Evolutionary conservation across 306 rosid genomes (phyloP).

Genomic region (Gleditsia sinensis): DNA sequence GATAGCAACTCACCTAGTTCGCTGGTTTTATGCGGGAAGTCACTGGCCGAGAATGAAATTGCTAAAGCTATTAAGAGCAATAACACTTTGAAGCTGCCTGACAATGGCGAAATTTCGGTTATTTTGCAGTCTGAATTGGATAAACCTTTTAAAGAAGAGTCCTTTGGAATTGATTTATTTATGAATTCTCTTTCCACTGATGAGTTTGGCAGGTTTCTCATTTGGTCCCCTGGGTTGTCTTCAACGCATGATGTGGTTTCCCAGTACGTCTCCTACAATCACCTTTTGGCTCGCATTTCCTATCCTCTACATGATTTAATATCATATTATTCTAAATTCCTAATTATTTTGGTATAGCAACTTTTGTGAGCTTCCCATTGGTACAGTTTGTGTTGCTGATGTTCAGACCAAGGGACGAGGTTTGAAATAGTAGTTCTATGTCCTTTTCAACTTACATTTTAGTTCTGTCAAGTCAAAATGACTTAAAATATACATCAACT

Average conservation of each 20-base stretch:
- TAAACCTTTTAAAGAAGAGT: conserved; percentile 34
- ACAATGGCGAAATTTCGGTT: conserved; percentile 42
- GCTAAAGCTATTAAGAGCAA: conserved; percentile 56
- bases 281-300: neutral
- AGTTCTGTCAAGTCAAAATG: conserved; percentile 11
- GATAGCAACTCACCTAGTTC: conserved; percentile 38
- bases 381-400: conserved; percentile 86
- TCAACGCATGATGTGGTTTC: conserved; percentile 92
- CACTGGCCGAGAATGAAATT: conserved; percentile 56
- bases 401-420: conserved; percentile 92
- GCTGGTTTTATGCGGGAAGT: conserved; percentile 73
- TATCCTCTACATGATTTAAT: neutral
- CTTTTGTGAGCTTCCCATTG: conserved; percentile 78
- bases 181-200: conserved; percentile 69
- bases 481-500: conserved; percentile 19
- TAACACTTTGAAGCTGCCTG: conserved; percentile 64
- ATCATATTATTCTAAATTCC: conserved; percentile 7
- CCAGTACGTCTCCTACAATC: conserved; percentile 47
- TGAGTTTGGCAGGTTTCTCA: conserved; percentile 78
- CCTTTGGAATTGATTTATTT: conserved; percentile 57
- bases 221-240: conserved; percentile 77
- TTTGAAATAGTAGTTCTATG: conserved; percentile 36
- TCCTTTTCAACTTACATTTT: conserved; percentile 7
- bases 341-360: conserved; percentile 58
- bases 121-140: conserved; percentile 58